Conservation (phyloP, 2,329 filamentous ascomycete genomes). For the Geosmithia putterillii region DNA sequence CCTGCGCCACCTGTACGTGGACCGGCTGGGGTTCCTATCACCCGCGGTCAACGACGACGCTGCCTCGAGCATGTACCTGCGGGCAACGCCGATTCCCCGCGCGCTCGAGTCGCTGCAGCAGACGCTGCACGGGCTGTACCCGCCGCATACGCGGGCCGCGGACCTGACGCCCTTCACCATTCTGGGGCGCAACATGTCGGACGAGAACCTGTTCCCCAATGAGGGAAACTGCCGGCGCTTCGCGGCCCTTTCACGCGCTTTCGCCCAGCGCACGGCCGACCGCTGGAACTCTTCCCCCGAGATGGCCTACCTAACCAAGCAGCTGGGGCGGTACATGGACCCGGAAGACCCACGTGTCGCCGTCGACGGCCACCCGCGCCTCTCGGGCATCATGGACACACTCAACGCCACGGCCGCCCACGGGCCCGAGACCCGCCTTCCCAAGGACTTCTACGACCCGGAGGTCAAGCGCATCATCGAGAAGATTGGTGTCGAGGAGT, state of each 20-base stretch:
- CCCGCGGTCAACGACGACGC: constrained; percentile 33
- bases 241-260: constrained; percentile 54
- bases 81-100: constrained; percentile 61
- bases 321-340: constrained; percentile 81
- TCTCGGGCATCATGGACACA: constrained; percentile 89
- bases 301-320: constrained; percentile 69
- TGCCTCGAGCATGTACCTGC: constrained; percentile 55
- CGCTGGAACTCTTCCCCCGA: constrained; percentile 68
- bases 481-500: constrained; percentile 77
- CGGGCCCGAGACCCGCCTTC: constrained; percentile 59
- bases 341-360: constrained; percentile 53
- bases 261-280: constrained; percentile 58
- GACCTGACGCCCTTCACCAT: constrained; percentile 51
- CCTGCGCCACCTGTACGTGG: constrained; percentile 59
- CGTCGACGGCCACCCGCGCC: constrained; percentile 71
- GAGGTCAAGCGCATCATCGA: constrained; percentile 57
- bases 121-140: constrained; percentile 64
- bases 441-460: constrained; percentile 75
- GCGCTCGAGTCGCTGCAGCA: constrained; percentile 71
- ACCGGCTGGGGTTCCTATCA: constrained; percentile 63
- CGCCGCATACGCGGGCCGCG: constrained; percentile 29
- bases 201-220: constrained; percentile 75
- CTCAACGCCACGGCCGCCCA: constrained; percentile 84
- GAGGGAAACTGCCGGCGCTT: constrained; percentile 63
- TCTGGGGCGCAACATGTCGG: constrained; percentile 47